Evolutionary conservation across 441 rosid species (phyloP).

Genomic region (Euphorbia celastroides): DNA sequence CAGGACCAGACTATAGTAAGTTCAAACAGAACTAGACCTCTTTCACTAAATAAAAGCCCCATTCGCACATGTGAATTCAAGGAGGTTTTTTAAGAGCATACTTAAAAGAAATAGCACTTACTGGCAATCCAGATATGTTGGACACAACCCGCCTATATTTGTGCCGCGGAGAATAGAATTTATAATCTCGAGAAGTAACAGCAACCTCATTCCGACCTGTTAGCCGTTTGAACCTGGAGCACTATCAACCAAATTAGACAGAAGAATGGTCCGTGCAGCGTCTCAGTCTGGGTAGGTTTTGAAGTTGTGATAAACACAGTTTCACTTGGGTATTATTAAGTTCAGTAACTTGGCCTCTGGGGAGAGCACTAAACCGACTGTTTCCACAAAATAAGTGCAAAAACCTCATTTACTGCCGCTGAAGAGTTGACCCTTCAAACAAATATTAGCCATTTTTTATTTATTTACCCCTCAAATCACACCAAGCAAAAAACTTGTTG

Average conservation of each 20-base stretch:
- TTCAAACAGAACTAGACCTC: neutral
- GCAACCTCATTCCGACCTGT: conserved; percentile 83
- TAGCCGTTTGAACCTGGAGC: conserved; percentile 68
- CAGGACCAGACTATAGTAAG: neutral
- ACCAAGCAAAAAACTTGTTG: conserved; percentile 7
- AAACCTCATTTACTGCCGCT: neutral
- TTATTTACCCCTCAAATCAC: neutral
- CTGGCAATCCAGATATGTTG: conserved; percentile 52
- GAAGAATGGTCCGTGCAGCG: neutral
- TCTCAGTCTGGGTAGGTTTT: no score
- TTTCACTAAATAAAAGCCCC: conserved; percentile 6
- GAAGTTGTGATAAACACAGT: neutral
- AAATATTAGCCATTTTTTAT: neutral
- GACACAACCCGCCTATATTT: conserved; percentile 60
- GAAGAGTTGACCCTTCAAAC: neutral
- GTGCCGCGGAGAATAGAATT: conserved; percentile 89
- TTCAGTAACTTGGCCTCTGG: neutral
- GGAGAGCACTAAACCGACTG: neutral
- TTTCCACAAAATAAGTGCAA: neutral
- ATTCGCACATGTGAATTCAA: neutral
- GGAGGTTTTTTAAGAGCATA: conserved; percentile 7
- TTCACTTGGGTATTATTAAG: neutral
- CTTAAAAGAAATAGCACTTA: conserved; percentile 36
- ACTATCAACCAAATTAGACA: conserved; percentile 25
- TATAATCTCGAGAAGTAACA: conserved; percentile 66